These are phyloP conservation scores for Malassezia sympodialis DNA, from an alignment of 1,284 basidiomycete species.

Conservation along the genomic window DNA sequence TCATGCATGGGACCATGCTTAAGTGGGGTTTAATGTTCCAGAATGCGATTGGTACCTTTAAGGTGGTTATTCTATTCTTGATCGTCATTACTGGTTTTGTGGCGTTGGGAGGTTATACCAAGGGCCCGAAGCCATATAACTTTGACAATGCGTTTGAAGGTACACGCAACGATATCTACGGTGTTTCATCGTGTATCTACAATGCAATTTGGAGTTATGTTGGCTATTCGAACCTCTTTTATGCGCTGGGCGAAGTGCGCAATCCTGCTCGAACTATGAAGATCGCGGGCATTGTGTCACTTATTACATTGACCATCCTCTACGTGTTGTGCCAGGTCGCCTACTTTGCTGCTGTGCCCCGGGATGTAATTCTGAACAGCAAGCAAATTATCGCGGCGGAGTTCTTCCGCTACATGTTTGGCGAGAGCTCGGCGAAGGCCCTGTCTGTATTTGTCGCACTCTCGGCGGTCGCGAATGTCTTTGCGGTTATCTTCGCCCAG, in stretches of 20 bases:
- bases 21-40: slow-evolving; percentile 59
- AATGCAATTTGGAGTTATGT: slow-evolving; percentile 54
- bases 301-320: slow-evolving; percentile 52
- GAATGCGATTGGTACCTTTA: slow-evolving; percentile 60
- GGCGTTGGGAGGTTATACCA: slow-evolving; percentile 53
- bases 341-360: slow-evolving; percentile 51
- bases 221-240: slow-evolving; percentile 56
- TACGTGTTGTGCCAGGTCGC: slow-evolving; percentile 55
- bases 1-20: slow-evolving; percentile 56
- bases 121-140: slow-evolving; percentile 52
- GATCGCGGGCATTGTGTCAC: slow-evolving; percentile 55
- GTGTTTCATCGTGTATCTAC: slow-evolving; percentile 33
- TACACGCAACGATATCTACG: slow-evolving; percentile 51
- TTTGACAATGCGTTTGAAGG: slow-evolving; percentile 54
- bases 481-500: slow-evolving; percentile 52
- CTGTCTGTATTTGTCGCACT: slow-evolving; percentile 55
- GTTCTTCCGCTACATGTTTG: slow-evolving; percentile 57
- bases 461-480: slow-evolving; percentile 50
- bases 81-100: slow-evolving; percentile 57
- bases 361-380: slow-evolving; percentile 52
- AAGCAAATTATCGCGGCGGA: slow-evolving; percentile 54
- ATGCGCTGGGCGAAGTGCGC: slow-evolving; percentile 56
- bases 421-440: slow-evolving; percentile 51
- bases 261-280: slow-evolving; percentile 53
- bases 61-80: slow-evolving; percentile 56